A percentile compares a stretch with the other conserved stretches of the same genome.
These are phyloP conservation scores for Chlorella sp. DNA, from an alignment of 139 green algal species.

Conservation along the genomic window DNA sequence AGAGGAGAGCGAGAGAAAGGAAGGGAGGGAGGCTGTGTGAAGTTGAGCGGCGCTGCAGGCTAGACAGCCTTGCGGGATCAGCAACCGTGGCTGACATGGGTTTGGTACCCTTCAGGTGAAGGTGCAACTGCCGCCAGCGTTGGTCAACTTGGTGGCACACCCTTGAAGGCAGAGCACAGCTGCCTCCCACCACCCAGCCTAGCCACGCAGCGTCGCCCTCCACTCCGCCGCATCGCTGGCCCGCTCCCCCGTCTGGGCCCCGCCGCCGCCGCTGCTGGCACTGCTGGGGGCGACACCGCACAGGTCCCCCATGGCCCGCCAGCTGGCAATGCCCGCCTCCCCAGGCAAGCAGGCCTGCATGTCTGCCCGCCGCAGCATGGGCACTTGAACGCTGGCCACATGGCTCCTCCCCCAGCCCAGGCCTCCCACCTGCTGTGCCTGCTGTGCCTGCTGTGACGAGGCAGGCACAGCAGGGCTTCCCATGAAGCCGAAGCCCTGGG, in stretches of 20 bases:
- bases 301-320: background rate
- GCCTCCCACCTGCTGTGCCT: background rate
- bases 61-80: too few relatives aligned
- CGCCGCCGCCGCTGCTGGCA: background rate
- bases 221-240: background rate
- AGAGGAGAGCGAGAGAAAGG: too few relatives aligned
- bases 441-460: background rate
- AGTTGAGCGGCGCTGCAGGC: too few relatives aligned
- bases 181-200: background rate
- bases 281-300: background rate
- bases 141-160: too few relatives aligned
- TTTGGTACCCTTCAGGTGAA: background rate
- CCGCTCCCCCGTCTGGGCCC: too few relatives aligned
- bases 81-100: too few relatives aligned
- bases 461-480: background rate
- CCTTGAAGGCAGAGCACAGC: too few relatives aligned
- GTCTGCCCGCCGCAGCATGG: constrained; percentile 7
- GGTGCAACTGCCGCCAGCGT: background rate
- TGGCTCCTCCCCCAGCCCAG: background rate
- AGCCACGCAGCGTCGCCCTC: background rate
- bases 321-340: background rate
- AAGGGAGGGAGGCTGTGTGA: too few relatives aligned
- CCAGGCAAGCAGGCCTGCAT: background rate
- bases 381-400: background rate
- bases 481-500: background rate